Conservation (phyloP, 1,284 basidiomycete genomes). For the Ceratobasidium papillatum region DNA sequence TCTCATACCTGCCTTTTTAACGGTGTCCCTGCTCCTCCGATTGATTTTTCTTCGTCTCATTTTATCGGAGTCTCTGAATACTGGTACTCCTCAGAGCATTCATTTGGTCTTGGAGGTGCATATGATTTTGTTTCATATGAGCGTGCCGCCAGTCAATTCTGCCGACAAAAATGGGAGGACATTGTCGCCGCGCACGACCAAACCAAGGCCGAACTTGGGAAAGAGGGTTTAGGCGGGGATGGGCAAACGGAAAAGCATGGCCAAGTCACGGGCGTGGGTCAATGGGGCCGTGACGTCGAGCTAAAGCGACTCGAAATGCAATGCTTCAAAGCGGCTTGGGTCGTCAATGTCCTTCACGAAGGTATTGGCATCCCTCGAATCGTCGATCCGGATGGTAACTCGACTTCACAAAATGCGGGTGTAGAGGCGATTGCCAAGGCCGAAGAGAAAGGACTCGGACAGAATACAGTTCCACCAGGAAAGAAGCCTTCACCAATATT, state of each 20-base stretch:
- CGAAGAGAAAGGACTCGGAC: conserved; percentile 79
- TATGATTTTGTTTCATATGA: conserved; percentile 98
- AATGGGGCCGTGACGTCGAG: conserved; percentile 79
- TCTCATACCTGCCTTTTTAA: conserved; percentile 90
- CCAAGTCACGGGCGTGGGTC: conserved; percentile 67
- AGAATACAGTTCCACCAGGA: conserved; percentile 37
- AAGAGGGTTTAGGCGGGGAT: conserved; percentile 35
- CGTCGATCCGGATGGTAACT: conserved; percentile 81
- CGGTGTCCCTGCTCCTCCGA: conserved; percentile 91
- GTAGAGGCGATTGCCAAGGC: conserved; percentile 78
- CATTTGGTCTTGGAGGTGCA: conserved; percentile 92
- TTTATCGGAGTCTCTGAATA: conserved; percentile 99
- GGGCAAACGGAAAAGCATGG: conserved; percentile 64
- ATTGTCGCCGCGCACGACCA: conserved; percentile 76
- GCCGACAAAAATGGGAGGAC: conserved; percentile 78
- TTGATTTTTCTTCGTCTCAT: conserved; percentile 89
- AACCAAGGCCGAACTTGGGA: conserved; percentile 53
- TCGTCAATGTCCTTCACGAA: conserved; percentile 94
- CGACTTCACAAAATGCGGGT: conserved; percentile 61
- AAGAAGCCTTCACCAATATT: conserved; percentile 66
- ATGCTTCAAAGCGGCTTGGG: conserved; percentile 99
- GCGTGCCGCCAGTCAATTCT: conserved; percentile 88
- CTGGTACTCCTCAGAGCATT: conserved; percentile 98
- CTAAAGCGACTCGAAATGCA: conserved; percentile 91
- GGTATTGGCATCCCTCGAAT: conserved; percentile 95